Base-by-base conservation (phyloP, 352 stramenopile genomes). In the Pythium phragmiticola region DNA sequence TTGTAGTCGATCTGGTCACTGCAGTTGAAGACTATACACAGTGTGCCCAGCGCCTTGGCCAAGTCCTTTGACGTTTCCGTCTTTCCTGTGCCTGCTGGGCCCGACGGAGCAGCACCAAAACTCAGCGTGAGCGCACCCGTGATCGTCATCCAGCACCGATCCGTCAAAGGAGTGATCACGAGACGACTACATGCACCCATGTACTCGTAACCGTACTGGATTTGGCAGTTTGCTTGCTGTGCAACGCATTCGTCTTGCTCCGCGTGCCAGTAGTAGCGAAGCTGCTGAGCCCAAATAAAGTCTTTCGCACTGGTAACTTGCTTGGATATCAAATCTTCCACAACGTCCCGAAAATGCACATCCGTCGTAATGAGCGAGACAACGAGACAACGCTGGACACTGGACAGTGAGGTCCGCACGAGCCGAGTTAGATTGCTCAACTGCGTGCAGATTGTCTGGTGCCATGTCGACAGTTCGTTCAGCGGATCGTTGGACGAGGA, bases 11-110 rank as follows among this genome's bases (percentile, higher is more conserved):
- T 98, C 73, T 98, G 92, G 61, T 98, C 94, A 33, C 86, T 97
- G 76, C 95, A 98, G 66, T 98, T 98, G 67, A 98, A 98, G 17
- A 98, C 94, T 60, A 98, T 97, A 60, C 90, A 98, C 0, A 95
- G 80, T 30, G 97, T 94, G 2, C 89, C 93, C 1, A 98, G 74
- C 2, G 84, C 89, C 63, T 95, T 91, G 11, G 90, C 93, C 16
- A 98, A 70, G 70, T 98, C 94, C 68, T 98, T 98, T 0, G 89
- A 97, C 1, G 93, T 98, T 72, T 98, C 94, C 0, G 94, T 98
- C 66, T 98, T 98, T 4, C 92, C 84, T 3, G 90, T 98, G 19
- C 91, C 92, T 11, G 91, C 89, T 12, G 92, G 89, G 19, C 91
- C 92, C 5, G 91, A 94, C 7, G 91, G 92, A 1, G 91, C 85